A percentile compares a stretch with the other conserved stretches of the same genome.
Evolutionary conservation across 495 filamentous ascomycete species (phyloP).

Genomic region (Penicillium maclennaniae): DNA sequence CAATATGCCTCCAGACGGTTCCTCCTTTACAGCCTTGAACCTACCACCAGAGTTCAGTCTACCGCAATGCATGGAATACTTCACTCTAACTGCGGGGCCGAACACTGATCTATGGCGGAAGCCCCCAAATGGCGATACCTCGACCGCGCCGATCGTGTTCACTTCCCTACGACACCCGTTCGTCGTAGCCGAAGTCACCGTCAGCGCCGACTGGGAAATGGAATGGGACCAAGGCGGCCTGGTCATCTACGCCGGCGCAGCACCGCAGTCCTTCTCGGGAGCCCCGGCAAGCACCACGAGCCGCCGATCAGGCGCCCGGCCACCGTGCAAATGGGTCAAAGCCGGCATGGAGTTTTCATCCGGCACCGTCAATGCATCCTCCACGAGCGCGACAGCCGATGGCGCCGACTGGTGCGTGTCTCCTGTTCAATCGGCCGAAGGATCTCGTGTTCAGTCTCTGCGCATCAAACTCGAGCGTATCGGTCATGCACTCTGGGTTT

Average conservation of each 20-base stretch:
- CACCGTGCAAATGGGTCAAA: slow-evolving; percentile 56
- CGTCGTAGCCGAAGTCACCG: slow-evolving; percentile 56
- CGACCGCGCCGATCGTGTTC: slow-evolving; percentile 56
- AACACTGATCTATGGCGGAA: slow-evolving; percentile 55
- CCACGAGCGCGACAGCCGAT: slow-evolving; percentile 53
- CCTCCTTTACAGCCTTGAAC: slow-evolving; percentile 52
- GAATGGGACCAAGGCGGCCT: slow-evolving; percentile 68
- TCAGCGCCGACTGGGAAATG: slow-evolving; percentile 55
- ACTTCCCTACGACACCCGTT: slow-evolving; percentile 51
- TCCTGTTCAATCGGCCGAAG: slow-evolving; percentile 23
- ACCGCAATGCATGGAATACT: slow-evolving; percentile 55
- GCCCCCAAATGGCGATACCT: slow-evolving; percentile 51
- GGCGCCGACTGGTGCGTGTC: slow-evolving; percentile 56
- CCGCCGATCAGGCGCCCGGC: slow-evolving; percentile 10
- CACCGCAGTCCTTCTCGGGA: slow-evolving; percentile 45
- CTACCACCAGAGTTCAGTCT: slow-evolving; percentile 42
- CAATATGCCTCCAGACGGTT: slow-evolving; percentile 47
- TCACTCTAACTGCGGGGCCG: slow-evolving; percentile 52
- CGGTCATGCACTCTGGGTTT: slow-evolving; percentile 54
- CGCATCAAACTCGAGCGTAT: slow-evolving; percentile 58
- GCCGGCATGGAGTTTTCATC: slow-evolving; percentile 55
- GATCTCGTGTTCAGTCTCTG: slow-evolving; percentile 35
- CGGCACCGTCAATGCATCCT: slow-evolving; percentile 49
- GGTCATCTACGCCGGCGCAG: slow-evolving; percentile 71
- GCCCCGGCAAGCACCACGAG: slow-evolving; percentile 6